phyloP scores from a whole-genome alignment of 1,284 basidiomycete genomes.

The Porogramme epimiltina region DNA sequence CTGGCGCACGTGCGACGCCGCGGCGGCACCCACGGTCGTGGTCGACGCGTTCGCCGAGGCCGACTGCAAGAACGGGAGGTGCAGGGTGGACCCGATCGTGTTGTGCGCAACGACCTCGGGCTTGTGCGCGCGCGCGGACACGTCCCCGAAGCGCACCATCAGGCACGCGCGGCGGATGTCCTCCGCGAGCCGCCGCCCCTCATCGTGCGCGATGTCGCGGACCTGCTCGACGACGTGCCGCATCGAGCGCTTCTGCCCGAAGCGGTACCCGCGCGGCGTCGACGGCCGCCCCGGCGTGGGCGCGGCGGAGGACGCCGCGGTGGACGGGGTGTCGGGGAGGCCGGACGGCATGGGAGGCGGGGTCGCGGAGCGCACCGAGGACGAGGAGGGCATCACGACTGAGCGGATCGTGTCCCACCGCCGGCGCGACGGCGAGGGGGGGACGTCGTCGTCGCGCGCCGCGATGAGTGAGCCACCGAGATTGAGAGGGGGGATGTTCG shows the following conservation, averaged over 20 bases:
- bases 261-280: slow-evolving; percentile 55
- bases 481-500: slow-evolving; percentile 17
- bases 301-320: slow-evolving; percentile 23
- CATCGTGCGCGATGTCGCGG: slow-evolving; percentile 46
- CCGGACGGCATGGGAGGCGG: slow-evolving; percentile 28
- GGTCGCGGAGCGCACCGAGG: slow-evolving; percentile 18
- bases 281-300: slow-evolving; percentile 35
- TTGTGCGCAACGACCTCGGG: slow-evolving; percentile 33
- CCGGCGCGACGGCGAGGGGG: slow-evolving; percentile 42
- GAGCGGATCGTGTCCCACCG: slow-evolving; percentile 57
- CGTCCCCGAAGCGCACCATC: slow-evolving; percentile 43
- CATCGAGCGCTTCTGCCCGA: slow-evolving; percentile 54
- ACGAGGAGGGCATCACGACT: slow-evolving; percentile 45
- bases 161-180: slow-evolving; percentile 56
- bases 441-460: slow-evolving; percentile 10
- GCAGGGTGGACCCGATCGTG: slow-evolving; percentile 39
- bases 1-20: slow-evolving; percentile 16
- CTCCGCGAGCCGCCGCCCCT: slow-evolving; percentile 46
- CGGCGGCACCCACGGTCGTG: slow-evolving; percentile 2
- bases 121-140: slow-evolving; percentile 32
- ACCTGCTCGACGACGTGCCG: slow-evolving; percentile 63
- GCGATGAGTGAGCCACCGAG: slow-evolving; percentile 9
- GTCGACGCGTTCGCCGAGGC: slow-evolving; percentile 31
- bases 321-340: slow-evolving; percentile 26
- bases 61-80: slow-evolving; percentile 50